A percentile compares a stretch with the other conserved stretches of the same genome.
phyloP scores from a whole-genome alignment of 1,284 basidiomycete species.

The Sporisorium iseilematis-ciliati region DNA sequence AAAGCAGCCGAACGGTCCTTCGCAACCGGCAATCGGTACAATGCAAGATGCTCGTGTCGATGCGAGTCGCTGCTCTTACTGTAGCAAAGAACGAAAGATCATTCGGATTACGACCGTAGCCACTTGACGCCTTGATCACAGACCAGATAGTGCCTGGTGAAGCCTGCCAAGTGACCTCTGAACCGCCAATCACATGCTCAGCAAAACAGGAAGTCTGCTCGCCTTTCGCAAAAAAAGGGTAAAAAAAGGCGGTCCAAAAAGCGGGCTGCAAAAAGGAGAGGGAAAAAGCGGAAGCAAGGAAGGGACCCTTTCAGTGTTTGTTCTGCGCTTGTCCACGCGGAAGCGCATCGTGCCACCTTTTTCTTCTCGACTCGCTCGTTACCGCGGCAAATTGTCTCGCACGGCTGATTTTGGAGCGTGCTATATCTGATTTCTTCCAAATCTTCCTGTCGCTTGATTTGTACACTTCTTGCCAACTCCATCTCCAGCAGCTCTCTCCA shows the following conservation, averaged over 20 bases:
- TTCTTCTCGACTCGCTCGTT: not conserved
- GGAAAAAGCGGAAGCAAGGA: not conserved
- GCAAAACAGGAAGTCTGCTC: no score
- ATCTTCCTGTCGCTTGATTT: slow-evolving; percentile 4
- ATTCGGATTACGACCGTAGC: not conserved
- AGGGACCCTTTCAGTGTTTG: not conserved
- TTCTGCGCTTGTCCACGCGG: not conserved
- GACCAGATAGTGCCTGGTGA: not conserved
- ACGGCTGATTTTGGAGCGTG: slow-evolving; percentile 4
- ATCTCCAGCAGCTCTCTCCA: not conserved
- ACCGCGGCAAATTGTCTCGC: slow-evolving; percentile 7
- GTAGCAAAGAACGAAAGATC: not conserved
- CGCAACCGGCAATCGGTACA: slow-evolving; percentile 1
- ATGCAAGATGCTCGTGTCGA: no score
- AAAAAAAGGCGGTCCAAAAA: slow-evolving; percentile 3
- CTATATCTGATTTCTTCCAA: slow-evolving; percentile 12
- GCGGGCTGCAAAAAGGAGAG: not conserved
- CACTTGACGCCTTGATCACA: not conserved
- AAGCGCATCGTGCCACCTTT: not conserved
- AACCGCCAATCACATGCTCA: no score
- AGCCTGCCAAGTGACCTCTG: no score
- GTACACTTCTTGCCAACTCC: not conserved
- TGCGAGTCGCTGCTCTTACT: not conserved
- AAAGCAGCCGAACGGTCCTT: slow-evolving; percentile 20
- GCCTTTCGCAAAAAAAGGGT: not conserved